Evolutionary conservation across 169 alveolate genomes (phyloP).

Genomic region (Plasmodium sp.): DNA sequence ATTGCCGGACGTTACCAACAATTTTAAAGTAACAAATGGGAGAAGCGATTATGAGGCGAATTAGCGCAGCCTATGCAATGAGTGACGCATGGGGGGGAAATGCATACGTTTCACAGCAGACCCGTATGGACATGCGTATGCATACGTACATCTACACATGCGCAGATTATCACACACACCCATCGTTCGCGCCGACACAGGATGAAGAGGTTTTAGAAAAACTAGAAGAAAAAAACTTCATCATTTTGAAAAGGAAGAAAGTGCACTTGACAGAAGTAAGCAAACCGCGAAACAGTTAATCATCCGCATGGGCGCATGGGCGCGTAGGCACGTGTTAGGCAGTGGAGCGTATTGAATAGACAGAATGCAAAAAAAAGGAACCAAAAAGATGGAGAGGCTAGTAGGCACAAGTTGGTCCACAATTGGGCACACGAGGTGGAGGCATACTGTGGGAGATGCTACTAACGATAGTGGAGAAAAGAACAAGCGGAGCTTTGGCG

Average conservation of each 20-base stretch:
- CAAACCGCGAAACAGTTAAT: not conserved
- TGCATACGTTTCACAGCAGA: not conserved
- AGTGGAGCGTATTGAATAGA: not conserved
- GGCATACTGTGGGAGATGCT: not conserved
- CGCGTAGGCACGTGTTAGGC: not conserved
- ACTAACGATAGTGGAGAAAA: not conserved
- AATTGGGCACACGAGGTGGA: not conserved
- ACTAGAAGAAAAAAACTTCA: slow-evolving; percentile 61
- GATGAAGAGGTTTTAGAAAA: slow-evolving; percentile 70
- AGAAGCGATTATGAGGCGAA: not conserved
- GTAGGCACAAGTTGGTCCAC: not conserved
- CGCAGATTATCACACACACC: not conserved
- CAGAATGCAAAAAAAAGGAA: not conserved
- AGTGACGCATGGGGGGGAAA: not conserved
- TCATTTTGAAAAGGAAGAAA: slow-evolving; percentile 54
- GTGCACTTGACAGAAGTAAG: slow-evolving; percentile 71
- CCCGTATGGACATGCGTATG: not conserved
- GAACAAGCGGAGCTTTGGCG: not conserved
- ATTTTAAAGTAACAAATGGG: slow-evolving; percentile 58
- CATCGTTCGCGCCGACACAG: slow-evolving; percentile 12
- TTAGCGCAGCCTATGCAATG: not conserved
- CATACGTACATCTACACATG: not conserved
- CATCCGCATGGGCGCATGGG: not conserved
- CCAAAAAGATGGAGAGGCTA: not conserved
- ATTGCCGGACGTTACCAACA: slow-evolving; percentile 65